Base-by-base conservation (phyloP, 2,329 filamentous ascomycete genomes). In the Diaporthe citriasiana region DNA sequence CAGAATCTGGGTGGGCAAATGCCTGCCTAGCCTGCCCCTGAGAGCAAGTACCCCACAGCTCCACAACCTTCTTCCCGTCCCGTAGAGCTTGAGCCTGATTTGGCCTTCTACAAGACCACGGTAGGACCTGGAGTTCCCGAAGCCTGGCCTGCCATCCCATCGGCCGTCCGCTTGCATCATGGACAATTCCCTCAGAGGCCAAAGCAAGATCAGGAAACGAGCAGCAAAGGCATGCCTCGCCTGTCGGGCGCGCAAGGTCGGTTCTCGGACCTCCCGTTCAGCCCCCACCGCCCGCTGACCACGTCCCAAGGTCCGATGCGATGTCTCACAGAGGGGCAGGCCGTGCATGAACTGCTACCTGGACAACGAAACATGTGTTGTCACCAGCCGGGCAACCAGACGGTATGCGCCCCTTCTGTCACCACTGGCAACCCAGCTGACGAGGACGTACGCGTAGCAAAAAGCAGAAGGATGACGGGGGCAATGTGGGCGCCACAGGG, bases 331-430 rank as follows among this genome's bases (percentile, higher is more conserved):
- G 76, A 82, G 84, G 73, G 86, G 86, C 4, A 81, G 83, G 42
- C 87, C 87, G 10, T 89, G 85, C 79, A 88, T 87, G 81, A 88
- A 88, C 72, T 89, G 86, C 78, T 86, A 86, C 59, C 84, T 87
- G 71, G 86, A 88, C 76, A 85, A 84, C 73, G 86, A 88, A 76
- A 82, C 81, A 0, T 84, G 84, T 76, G 78, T 87, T 69, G 81
- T 84, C 73, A 85, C 82, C 12, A 82, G 81, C 55, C 81, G 83
- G 74, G 84, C 82, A 27, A 84, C 82, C 6, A 82, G 82, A 74
- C 82, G 83, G 83, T 84, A 76, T 80, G 83, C 79, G 2, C 17
- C 13, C 27, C 27, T 30, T 30, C 13, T 35, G 2, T 35, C 71
- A 9, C 40, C 13, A 19, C 42, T 9, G 40, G 22, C 10, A n/a